Base-by-base conservation (phyloP, 495 filamentous ascomycete genomes). In the Poronia punctata region DNA sequence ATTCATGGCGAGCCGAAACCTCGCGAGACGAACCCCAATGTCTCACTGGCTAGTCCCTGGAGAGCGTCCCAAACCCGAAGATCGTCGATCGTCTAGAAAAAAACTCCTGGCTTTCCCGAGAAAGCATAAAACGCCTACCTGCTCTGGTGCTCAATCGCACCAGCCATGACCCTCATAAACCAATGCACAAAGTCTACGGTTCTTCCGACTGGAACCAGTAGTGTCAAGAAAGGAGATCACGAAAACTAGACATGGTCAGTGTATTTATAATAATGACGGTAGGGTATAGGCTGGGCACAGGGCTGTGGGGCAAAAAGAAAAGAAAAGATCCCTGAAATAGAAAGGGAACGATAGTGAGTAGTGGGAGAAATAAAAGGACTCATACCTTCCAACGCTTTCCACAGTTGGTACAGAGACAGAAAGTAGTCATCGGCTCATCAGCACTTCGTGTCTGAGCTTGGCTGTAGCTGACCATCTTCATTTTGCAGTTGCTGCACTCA, bases 371-470 rank as follows among this genome's bases (percentile, higher is more conserved):
- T 20, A 27, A 26, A 10, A 23, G 11, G 44, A 45, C 22, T 56
- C 67, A 55, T 55, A 76, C 75, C 70, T 88, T 88, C 83, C 83
- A 88, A 19, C 79, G 69, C 54, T 86, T 77, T 23, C 83, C 83
- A 56, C 83, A 88, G 29, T 78, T 69, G 38, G 74, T 78, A 59
- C 83, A 87, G 56, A 83, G 79, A 61, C 83, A 88, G 56, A 86
- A 86, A 3, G 83, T 86, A 38, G 83, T 88, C 83, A 88, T 85
- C 52, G 83, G 83, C 56, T 88, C 92, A 75, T 98, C 92, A 31
- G 92, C 92, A 64, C 78, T 83, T 48, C 93, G 79, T 4, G 92
- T 97, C 69, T 97, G 93, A 19, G 93, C 92, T 65, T 96, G 92
- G 22, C 76, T 88, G 60, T 98, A 98, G 49, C 80, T 83, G 54